Evolutionary conservation across 1,284 basidiomycete genomes (phyloP).

Genomic region (Sporisorium reilianum): DNA sequence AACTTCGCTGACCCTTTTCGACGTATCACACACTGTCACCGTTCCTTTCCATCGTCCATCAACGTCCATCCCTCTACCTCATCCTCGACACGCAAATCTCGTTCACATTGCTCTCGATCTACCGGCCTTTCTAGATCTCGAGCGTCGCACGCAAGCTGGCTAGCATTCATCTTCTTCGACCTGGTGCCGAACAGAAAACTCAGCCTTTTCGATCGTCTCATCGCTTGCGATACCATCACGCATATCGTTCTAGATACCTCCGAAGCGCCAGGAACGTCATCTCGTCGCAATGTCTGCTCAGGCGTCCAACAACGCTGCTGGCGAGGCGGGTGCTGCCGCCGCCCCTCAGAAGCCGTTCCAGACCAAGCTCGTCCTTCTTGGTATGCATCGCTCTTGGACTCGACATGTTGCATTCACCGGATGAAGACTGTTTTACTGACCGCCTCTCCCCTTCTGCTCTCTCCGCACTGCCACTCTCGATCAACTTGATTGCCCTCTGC

Average conservation of each 20-base stretch:
- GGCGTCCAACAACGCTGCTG: constrained; percentile 16
- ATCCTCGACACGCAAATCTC: neutral
- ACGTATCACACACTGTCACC: constrained; percentile 1
- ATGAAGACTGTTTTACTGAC: neutral
- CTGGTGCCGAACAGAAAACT: neutral
- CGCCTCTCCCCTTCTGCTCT: neutral
- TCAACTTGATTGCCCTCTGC: neutral
- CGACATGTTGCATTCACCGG: neutral
- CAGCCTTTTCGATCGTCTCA: neutral
- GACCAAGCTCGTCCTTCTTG: constrained; percentile 68
- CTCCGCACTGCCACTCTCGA: neutral
- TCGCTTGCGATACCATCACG: constrained; percentile 3
- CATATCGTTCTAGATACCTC: neutral
- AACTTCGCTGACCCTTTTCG: neutral
- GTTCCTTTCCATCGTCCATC: neutral
- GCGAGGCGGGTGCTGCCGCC: constrained; percentile 30
- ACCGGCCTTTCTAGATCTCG: neutral
- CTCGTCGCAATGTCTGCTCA: constrained; percentile 29
- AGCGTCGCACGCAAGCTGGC: neutral
- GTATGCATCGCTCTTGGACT: neutral
- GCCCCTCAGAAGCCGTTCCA: constrained; percentile 66
- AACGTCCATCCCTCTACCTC: neutral
- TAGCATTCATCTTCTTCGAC: neutral
- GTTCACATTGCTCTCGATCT: neutral
- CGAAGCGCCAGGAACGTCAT: neutral